Conservation (phyloP, 2,329 filamentous ascomycete species). For the Talaromyces sp. region DNA sequence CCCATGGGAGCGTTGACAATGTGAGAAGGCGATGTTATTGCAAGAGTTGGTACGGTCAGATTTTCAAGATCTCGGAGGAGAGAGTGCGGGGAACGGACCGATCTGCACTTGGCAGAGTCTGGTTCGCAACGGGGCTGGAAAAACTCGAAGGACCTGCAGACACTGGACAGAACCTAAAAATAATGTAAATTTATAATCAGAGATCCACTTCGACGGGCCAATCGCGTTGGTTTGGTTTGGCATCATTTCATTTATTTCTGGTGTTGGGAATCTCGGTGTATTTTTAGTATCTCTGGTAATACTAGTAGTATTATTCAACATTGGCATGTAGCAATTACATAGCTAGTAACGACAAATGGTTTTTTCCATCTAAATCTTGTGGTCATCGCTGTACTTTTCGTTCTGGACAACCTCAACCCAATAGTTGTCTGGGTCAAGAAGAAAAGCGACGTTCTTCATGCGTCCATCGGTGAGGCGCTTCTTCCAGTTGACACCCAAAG, state of each 20-base stretch:
- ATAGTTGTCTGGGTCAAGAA: slow-evolving; percentile 82
- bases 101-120: not conserved
- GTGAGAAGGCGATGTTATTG: not conserved
- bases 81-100: not conserved
- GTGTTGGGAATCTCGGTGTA: too few relatives aligned
- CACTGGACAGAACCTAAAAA: not conserved
- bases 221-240: not conserved
- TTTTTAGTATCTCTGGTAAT: too few relatives aligned
- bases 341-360: not conserved
- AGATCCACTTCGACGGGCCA: not conserved
- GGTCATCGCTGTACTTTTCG: slow-evolving; percentile 18
- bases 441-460: slow-evolving; percentile 92
- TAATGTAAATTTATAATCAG: not conserved
- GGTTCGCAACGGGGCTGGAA: not conserved
- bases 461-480: slow-evolving; percentile 85
- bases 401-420: slow-evolving; percentile 77
- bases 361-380: slow-evolving; percentile 1
- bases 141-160: not conserved
- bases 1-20: not conserved
- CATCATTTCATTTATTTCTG: not conserved
- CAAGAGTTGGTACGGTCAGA: not conserved
- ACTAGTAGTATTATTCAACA: not conserved
- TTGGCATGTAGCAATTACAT: not conserved
- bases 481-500: slow-evolving; percentile 80
- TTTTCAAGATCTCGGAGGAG: not conserved